Percentiles rank a stretch among this genome's conserved stretches.
phyloP scores from a whole-genome alignment of 2,329 filamentous ascomycete species.

The Diatrype stigma region DNA sequence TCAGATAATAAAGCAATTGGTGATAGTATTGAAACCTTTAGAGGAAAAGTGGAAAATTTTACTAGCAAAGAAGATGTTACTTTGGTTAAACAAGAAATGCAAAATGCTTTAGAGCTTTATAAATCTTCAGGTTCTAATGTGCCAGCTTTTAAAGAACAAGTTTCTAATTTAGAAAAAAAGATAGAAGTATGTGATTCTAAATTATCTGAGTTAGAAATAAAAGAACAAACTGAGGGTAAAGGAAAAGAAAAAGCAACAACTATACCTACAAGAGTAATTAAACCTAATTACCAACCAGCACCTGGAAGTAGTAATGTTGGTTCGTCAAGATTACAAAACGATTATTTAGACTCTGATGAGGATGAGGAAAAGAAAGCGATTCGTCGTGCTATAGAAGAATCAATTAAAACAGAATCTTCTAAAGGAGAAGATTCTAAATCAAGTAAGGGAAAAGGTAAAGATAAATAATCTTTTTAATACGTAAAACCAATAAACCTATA shows the following conservation, averaged over 20 bases:
- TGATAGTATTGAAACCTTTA: conserved; percentile 2
- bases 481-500: neutral
- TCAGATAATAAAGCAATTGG: conserved; percentile 4
- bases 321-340: no score
- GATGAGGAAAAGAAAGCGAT: neutral
- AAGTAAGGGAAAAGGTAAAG: conserved; percentile 1
- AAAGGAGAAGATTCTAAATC: neutral
- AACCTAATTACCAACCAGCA: conserved; percentile 1
- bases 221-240: conserved; percentile 5
- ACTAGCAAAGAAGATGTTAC: conserved; percentile 5
- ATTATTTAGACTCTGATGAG: neutral
- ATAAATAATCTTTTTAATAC: neutral
- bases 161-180: conserved; percentile 7
- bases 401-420: neutral
- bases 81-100: neutral
- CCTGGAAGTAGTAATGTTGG: neutral
- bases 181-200: conserved; percentile 5
- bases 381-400: conserved; percentile 1
- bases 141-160: conserved; percentile 6
- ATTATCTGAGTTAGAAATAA: conserved; percentile 4
- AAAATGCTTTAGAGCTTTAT: conserved; percentile 5
- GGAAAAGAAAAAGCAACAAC: conserved; percentile 7
- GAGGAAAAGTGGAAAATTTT: conserved; percentile 4
- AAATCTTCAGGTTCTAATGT: conserved; percentile 7
- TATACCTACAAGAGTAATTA: neutral